Base-by-base conservation (phyloP, 805 yeast species). In the Pichia eremophila region DNA sequence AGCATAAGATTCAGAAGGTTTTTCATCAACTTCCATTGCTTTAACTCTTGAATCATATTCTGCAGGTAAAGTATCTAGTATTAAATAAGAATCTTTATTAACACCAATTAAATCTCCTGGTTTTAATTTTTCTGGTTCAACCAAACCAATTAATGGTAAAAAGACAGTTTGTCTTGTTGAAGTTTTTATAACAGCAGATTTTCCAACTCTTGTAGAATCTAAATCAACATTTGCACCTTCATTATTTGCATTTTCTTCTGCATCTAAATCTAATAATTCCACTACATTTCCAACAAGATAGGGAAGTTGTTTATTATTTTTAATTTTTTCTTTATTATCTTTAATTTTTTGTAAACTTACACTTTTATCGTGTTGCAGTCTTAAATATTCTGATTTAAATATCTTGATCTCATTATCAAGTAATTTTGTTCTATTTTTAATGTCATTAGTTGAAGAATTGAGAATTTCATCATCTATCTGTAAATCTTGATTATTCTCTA, bases 91-190 rank as follows among this genome's bases (percentile, higher is more conserved):
- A 64, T 93, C 99, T 69, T 93, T 93, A 67, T 93, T 93, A 47
- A 93, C 99, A 59, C 99, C 99, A 50, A 93, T 95, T 57, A 93
- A 73, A 63, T 93, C 99, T 57, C 95, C 95, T n/a, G 99, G 99
- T 66, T 86, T 91, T 57, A 93, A 75, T n/a, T 75, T 77, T 41
- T 79, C 82, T 1, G 96, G 90, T 58, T 90, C 97, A 19, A 93
- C 99, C 46, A 93, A 71, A 19, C 99, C 99, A 49, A 93, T 85
- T 68, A 93, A 77, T 35, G 99, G 99, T 62, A 93, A 71, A 59
- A 93, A 93, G 34, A 93, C 95, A 3, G 99, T 93, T 63, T 93
- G 99, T 62, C 99, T 81, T 10, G 99, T 93, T 0, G 96, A 87
- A 0, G 99, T 93, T 68, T 93, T 93, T 53, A 93, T 86, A 36